phyloP scores from a whole-genome alignment of 768 basidiomycete genomes.

The Auriculariales sp. region DNA sequence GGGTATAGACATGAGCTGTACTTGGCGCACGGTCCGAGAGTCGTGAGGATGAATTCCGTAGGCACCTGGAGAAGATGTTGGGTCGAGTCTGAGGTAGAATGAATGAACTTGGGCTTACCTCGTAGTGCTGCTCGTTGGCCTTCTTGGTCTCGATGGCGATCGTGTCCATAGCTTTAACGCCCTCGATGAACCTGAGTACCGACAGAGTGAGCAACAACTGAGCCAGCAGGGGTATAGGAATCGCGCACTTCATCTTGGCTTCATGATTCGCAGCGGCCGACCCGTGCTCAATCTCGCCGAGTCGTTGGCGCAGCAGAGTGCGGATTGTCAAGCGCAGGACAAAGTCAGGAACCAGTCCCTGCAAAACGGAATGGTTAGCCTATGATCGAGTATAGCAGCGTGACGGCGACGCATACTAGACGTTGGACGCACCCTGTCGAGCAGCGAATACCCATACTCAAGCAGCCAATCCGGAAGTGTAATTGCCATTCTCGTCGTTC shows the following conservation, averaged over 20 bases:
- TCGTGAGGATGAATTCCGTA: slow-evolving; percentile 48
- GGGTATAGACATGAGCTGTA: slow-evolving; percentile 55
- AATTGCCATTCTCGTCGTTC: too few relatives aligned
- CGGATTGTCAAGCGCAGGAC: slow-evolving; percentile 32
- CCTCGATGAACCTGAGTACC: too few relatives aligned
- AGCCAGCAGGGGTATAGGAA: too few relatives aligned
- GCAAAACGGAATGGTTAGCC: neutral
- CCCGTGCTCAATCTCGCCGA: slow-evolving; percentile 46
- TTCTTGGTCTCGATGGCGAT: slow-evolving; percentile 52
- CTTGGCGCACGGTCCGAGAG: slow-evolving; percentile 50
- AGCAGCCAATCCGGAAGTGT: too few relatives aligned
- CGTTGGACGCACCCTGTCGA: slow-evolving; percentile 16
- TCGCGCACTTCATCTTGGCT: slow-evolving; percentile 53
- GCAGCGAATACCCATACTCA: slow-evolving; percentile 22
- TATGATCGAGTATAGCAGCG: neutral
- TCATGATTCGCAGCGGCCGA: slow-evolving; percentile 45
- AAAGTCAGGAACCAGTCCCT: slow-evolving; percentile 53
- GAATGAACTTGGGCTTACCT: slow-evolving; percentile 23
- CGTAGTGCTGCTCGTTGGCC: slow-evolving; percentile 67
- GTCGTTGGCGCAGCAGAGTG: slow-evolving; percentile 33
- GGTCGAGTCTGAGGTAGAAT: neutral
- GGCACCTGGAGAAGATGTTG: slow-evolving; percentile 27
- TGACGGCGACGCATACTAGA: neutral
- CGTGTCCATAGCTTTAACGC: slow-evolving; percentile 28
- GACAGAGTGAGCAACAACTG: too few relatives aligned